These are phyloP conservation scores for Sporothrix pseudoabietina DNA, from an alignment of 2,329 filamentous ascomycete species.

Conservation along the genomic window DNA sequence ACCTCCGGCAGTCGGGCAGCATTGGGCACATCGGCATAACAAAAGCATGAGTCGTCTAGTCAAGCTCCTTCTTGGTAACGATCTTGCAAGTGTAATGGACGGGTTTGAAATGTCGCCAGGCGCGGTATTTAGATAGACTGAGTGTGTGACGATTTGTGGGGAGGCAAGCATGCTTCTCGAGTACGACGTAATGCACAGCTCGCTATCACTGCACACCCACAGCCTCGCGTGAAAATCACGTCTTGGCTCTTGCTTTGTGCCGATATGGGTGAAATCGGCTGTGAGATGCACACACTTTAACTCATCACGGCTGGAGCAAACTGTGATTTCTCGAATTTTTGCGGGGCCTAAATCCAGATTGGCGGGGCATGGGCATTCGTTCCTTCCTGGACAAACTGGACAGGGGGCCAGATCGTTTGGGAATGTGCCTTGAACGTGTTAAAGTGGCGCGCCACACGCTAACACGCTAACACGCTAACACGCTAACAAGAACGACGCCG, in stretches of 20 bases:
- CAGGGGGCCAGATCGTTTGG: conserved; percentile 18
- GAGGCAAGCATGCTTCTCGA: background rate
- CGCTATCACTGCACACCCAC: background rate
- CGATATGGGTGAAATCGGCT: background rate
- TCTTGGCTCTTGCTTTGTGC: background rate
- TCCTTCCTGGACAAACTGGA: conserved; percentile 8
- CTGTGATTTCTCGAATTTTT: conserved; percentile 11
- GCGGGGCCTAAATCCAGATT: conserved; percentile 10
- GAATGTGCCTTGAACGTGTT: background rate
- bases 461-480: background rate
- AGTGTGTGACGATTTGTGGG: background rate
- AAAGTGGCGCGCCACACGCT: conserved; percentile 16
- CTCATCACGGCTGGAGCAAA: background rate
- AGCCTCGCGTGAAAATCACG: background rate
- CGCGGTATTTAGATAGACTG: background rate
- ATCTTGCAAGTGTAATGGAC: background rate
- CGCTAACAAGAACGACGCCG: background rate
- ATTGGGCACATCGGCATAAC: conserved; percentile 20
- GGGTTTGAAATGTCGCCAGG: background rate
- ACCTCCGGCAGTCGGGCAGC: conserved; percentile 20
- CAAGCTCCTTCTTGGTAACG: background rate
- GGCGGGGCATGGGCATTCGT: conserved; percentile 23
- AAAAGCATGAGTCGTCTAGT: background rate
- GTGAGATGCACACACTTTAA: conserved; percentile 2
- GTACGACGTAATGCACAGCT: background rate